Evolutionary conservation across 1,284 basidiomycete species (phyloP).

Genomic region (Puccinia coronata): DNA sequence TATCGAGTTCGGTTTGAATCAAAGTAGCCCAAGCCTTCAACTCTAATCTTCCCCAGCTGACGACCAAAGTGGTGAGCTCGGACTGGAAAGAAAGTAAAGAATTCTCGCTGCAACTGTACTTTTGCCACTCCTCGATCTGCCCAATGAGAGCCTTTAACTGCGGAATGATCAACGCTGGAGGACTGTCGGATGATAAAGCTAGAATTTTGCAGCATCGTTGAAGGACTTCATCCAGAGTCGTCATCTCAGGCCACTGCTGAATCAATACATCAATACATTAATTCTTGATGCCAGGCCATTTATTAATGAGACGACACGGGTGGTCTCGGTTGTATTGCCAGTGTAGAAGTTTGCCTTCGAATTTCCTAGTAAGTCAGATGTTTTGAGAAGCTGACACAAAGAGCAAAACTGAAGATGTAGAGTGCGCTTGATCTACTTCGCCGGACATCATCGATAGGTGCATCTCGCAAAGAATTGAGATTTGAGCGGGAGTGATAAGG

Average conservation of each 20-base stretch:
- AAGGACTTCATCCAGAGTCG: constrained; percentile 83
- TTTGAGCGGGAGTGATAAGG: background rate
- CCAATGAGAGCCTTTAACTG: constrained; percentile 81
- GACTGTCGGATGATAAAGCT: constrained; percentile 68
- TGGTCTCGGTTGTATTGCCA: constrained; percentile 36
- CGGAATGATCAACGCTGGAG: constrained; percentile 80
- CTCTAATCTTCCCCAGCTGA: constrained; percentile 88
- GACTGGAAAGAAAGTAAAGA: constrained; percentile 72
- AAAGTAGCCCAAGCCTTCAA: constrained; percentile 82
- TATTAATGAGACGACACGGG: constrained; percentile 20
- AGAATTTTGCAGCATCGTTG: constrained; percentile 74
- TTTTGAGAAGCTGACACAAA: constrained; percentile 22
- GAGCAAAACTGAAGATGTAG: constrained; percentile 13
- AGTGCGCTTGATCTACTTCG: background rate
- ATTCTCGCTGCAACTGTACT: constrained; percentile 84
- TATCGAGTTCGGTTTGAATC: constrained; percentile 70
- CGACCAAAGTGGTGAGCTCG: constrained; percentile 72
- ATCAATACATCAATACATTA: constrained; percentile 62
- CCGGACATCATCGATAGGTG: constrained; percentile 14
- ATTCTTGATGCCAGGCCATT: constrained; percentile 11
- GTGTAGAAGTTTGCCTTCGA: constrained; percentile 29
- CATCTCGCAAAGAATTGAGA: constrained; percentile 22
- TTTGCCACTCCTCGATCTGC: constrained; percentile 95
- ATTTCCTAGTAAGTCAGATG: background rate
- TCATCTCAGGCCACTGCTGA: constrained; percentile 91